A percentile compares a stretch with the other conserved stretches of the same genome.
Evolutionary conservation across 805 yeast species (phyloP).

Genomic region (Saccharomycopsis sp.): DNA sequence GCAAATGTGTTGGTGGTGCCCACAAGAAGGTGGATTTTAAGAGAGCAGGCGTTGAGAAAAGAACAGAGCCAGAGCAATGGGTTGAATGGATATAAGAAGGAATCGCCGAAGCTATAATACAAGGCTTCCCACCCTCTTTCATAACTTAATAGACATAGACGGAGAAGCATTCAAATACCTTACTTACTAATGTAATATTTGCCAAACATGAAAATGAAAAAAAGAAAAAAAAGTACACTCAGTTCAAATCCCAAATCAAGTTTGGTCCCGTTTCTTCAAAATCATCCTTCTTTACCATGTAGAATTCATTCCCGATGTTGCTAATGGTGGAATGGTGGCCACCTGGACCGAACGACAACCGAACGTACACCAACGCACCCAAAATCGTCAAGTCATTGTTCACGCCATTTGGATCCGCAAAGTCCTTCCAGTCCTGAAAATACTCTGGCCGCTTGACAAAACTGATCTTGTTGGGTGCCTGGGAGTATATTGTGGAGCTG

Average conservation of each 20-base stretch:
- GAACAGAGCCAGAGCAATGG: no score
- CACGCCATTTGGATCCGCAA: constrained; percentile 22
- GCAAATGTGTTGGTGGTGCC: constrained; percentile 64
- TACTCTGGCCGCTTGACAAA: constrained; percentile 75
- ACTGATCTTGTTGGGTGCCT: constrained; percentile 72
- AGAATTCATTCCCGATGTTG: constrained; percentile 20
- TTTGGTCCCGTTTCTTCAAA: constrained; percentile 21
- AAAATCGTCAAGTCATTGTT: constrained; percentile 17
- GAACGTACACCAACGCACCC: constrained; percentile 17
- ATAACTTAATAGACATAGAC: no score
- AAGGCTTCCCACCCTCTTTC: no score
- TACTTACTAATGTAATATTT: no score
- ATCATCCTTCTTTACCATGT: constrained; percentile 18
- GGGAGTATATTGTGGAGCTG: constrained; percentile 33
- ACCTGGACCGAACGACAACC: constrained; percentile 18
- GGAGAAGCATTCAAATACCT: no score
- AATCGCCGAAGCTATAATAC: no score
- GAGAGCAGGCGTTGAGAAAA: constrained; percentile 5
- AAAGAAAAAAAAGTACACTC: no score
- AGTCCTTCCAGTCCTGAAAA: constrained; percentile 90
- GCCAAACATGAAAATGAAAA: no score
- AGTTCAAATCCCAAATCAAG: constrained; percentile 20
- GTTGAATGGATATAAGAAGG: background rate
- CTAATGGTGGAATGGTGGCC: constrained; percentile 11
- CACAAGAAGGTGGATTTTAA: constrained; percentile 59